phyloP scores from a whole-genome alignment of 164 flowering plant genomes.

The Dillenia turbinata region DNA sequence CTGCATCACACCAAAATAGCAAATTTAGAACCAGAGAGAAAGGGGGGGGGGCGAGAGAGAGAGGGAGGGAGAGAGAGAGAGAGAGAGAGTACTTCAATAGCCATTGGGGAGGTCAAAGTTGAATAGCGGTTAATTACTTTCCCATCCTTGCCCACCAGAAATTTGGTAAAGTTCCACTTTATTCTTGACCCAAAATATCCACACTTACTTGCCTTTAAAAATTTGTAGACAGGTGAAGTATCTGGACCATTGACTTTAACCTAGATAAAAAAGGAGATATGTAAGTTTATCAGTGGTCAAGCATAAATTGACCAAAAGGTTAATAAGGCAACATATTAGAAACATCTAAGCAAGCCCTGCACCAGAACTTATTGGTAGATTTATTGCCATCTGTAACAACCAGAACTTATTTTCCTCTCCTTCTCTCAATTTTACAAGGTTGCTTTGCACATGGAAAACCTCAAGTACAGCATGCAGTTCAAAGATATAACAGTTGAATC shows the following conservation, averaged over 20 bases:
- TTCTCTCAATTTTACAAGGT: not conserved
- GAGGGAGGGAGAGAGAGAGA: not conserved
- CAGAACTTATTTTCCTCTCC: not conserved
- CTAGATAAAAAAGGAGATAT: conserved; percentile 22
- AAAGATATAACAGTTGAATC: no score
- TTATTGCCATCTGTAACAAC: not conserved
- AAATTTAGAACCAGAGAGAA: not conserved
- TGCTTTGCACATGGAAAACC: no score
- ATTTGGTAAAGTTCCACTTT: conserved; percentile 93
- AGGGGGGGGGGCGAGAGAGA: not conserved
- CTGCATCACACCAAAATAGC: conserved; percentile 10
- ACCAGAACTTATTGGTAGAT: not conserved
- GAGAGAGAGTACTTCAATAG: conserved; percentile 51
- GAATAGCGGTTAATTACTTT: conserved; percentile 51
- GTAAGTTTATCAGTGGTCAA: not conserved
- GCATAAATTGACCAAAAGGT: not conserved
- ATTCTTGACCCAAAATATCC: conserved; percentile 55
- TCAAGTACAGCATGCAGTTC: no score
- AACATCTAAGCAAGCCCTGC: not conserved
- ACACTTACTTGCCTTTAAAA: conserved; percentile 48
- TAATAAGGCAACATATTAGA: not conserved
- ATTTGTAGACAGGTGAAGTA: conserved; percentile 74
- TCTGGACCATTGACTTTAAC: conserved; percentile 71
- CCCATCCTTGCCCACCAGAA: conserved; percentile 72
- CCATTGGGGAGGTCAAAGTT: conserved; percentile 42